Base-by-base conservation (phyloP, 2,329 filamentous ascomycete species). In the Pleochaeta shiraiana region DNA sequence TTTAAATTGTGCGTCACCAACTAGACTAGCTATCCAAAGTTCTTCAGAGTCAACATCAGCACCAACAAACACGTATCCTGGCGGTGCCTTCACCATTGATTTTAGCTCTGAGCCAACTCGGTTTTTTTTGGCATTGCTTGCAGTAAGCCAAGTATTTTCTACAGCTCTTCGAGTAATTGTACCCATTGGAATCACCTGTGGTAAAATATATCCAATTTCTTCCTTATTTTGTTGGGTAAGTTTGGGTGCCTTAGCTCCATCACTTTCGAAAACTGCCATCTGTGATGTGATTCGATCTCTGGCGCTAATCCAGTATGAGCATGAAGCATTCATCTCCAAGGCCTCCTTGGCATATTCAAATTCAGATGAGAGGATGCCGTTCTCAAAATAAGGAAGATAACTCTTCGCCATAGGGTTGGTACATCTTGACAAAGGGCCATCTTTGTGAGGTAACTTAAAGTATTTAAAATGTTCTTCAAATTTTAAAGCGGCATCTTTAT, bases 291-390 rank as follows among this genome's bases (percentile, higher is more conserved):
- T 98, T 62, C 93, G 81, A 71, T 95, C 90, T 67, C 93, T 82
- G 19, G 93, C 91, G 71, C 90, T 95, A 70, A 98, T 97, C 93
- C 95, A 98, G 75, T 98, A 98, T 0, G 92, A 97, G 73, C 95
- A 98, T 0, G 90, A 95, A 0, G 93, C 90, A 70, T 98, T 98
- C 93, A 98, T 98, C 70, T 97, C 88, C 53, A 98, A 77, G 0
- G 95, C 93, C 73, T 95, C 90, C 72, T 95, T 97, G 0, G 93
- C 93, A 70, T 96, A 92, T 0, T 84, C 74, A 70, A 87, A 97
- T 73, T 95, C 87, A 0, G 92, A 97, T 0, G 89, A 88, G 2
- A 98, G 77, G 0, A 81, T 88, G 0, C 90, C 92, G 39, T 87
- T 88, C 70, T 98, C 93, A 70, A 98, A 97, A 73, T 95, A 96